phyloP scores from a whole-genome alignment of 1,139 yeast genomes.

The Candida gigantensis region DNA sequence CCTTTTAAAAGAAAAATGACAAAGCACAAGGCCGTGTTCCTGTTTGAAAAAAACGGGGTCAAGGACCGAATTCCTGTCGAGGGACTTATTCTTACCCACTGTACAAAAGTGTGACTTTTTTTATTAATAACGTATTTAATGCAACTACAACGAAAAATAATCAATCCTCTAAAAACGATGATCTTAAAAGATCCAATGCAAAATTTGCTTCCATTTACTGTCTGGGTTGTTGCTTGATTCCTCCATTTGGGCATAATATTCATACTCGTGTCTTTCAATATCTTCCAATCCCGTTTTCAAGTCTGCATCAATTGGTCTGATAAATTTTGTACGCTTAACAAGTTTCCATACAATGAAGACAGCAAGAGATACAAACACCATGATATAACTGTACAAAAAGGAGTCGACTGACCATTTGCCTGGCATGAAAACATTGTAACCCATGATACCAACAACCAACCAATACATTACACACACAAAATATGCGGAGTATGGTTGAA shows the following conservation, averaged over 20 bases:
- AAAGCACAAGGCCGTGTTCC: too few species aligned
- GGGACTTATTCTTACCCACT: too few species aligned
- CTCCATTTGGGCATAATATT: slow-evolving; percentile 33
- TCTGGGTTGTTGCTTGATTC: slow-evolving; percentile 2
- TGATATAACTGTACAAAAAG: slow-evolving; percentile 46
- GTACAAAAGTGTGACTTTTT: too few species aligned
- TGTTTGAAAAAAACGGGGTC: too few species aligned
- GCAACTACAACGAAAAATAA: too few species aligned
- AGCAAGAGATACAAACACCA: slow-evolving; percentile 28
- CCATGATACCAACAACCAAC: slow-evolving; percentile 39
- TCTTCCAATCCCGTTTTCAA: slow-evolving; percentile 34
- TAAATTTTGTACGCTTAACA: slow-evolving; percentile 25
- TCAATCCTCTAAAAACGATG: too few species aligned
- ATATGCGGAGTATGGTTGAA: slow-evolving; percentile 35
- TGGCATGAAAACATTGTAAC: slow-evolving; percentile 38
- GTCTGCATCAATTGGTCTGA: slow-evolving; percentile 35
- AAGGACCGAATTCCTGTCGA: too few species aligned
- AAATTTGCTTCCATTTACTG: slow-evolving; percentile 2
- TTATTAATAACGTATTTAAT: too few species aligned
- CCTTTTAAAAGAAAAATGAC: too few species aligned
- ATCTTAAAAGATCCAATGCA: slow-evolving; percentile 8
- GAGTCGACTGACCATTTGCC: slow-evolving; percentile 33
- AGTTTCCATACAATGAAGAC: slow-evolving; percentile 38
- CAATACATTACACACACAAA: slow-evolving; percentile 33
- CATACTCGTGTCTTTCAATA: slow-evolving; percentile 43